These are phyloP conservation scores for Cercospora sp. DNA, from an alignment of 2,329 filamentous ascomycete species.

Conservation along the genomic window DNA sequence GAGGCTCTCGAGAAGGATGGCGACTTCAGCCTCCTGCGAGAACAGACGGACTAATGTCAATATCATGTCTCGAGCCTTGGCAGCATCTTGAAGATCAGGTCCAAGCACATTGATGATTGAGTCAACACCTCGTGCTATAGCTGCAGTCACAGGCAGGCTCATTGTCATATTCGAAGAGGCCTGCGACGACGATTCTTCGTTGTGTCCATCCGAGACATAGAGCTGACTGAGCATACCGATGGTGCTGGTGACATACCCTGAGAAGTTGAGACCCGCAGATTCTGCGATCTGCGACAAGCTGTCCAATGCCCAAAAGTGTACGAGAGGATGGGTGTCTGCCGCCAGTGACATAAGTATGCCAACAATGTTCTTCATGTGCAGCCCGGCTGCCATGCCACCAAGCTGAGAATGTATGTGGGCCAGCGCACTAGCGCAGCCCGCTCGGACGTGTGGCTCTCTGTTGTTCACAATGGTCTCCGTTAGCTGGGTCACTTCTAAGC, in stretches of 20 bases:
- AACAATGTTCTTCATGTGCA: slow-evolving; percentile 95
- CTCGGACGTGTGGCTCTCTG: slow-evolving; percentile 86
- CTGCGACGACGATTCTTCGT: slow-evolving; percentile 74
- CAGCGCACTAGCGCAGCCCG: slow-evolving; percentile 90
- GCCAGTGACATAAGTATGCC: slow-evolving; percentile 96
- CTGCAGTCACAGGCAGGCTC: slow-evolving; percentile 76
- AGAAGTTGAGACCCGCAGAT: slow-evolving; percentile 89
- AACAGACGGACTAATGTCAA: slow-evolving; percentile 83
- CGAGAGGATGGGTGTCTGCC: slow-evolving; percentile 90
- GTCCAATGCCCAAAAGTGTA: slow-evolving; percentile 95
- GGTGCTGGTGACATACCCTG: slow-evolving; percentile 83
- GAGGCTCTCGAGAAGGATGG: slow-evolving; percentile 74
- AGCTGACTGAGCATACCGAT: slow-evolving; percentile 92
- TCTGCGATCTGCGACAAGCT: slow-evolving; percentile 84
- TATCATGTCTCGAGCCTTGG: slow-evolving; percentile 88
- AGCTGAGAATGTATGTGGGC: slow-evolving; percentile 94
- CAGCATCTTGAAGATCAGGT: slow-evolving; percentile 88
- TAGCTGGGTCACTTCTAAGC: slow-evolving; percentile 83
- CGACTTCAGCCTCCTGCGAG: slow-evolving; percentile 64
- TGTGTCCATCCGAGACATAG: slow-evolving; percentile 88
- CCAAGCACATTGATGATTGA: slow-evolving; percentile 96
- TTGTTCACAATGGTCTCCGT: slow-evolving; percentile 94
- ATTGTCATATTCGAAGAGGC: slow-evolving; percentile 89
- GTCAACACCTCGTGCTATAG: slow-evolving; percentile 84
- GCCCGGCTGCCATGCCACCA: slow-evolving; percentile 94